These are phyloP conservation scores for Canariomyces notabilis DNA, from an alignment of 2,329 filamentous ascomycete species.

Conservation along the genomic window DNA sequence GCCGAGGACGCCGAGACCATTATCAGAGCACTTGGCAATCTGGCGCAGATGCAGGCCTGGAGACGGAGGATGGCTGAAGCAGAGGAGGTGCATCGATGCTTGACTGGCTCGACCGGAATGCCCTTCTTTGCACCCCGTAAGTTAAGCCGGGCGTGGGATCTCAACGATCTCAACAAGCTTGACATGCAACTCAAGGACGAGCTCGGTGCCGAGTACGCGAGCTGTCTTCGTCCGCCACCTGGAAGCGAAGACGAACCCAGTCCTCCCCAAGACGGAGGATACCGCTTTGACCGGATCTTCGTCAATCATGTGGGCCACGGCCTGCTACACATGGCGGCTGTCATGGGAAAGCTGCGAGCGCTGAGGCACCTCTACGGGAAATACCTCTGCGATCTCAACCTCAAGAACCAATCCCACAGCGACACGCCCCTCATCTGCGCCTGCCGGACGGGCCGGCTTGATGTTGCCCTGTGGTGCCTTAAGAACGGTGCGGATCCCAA, in stretches of 20 bases:
- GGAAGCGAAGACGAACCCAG: background rate
- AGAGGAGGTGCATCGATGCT: background rate
- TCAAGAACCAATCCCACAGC: constrained; percentile 10
- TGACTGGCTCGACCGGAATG: constrained; percentile 15
- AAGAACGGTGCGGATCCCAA: constrained; percentile 16
- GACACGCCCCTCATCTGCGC: constrained; percentile 16
- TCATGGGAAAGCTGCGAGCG: constrained; percentile 2
- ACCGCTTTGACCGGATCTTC: constrained; percentile 16
- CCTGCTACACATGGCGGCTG: constrained; percentile 13
- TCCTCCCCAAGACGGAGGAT: background rate
- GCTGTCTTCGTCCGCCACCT: constrained; percentile 7
- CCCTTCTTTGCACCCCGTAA: constrained; percentile 11
- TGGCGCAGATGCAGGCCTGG: constrained; percentile 1
- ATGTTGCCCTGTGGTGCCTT: constrained; percentile 8
- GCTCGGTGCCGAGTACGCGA: constrained; percentile 5
- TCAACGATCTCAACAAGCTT: constrained; percentile 6
- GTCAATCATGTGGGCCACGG: constrained; percentile 18
- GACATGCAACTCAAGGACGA: constrained; percentile 12
- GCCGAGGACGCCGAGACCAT: constrained; percentile 5
- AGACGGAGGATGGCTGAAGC: background rate
- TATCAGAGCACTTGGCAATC: background rate
- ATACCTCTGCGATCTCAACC: constrained; percentile 15
- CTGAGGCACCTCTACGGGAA: constrained; percentile 7
- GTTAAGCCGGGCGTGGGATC: constrained; percentile 6
- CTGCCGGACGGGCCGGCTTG: constrained; percentile 7